A percentile compares a stretch with the other conserved stretches of the same genome.
Conservation (phyloP, 768 basidiomycete species). For the Suillus placidus region DNA sequence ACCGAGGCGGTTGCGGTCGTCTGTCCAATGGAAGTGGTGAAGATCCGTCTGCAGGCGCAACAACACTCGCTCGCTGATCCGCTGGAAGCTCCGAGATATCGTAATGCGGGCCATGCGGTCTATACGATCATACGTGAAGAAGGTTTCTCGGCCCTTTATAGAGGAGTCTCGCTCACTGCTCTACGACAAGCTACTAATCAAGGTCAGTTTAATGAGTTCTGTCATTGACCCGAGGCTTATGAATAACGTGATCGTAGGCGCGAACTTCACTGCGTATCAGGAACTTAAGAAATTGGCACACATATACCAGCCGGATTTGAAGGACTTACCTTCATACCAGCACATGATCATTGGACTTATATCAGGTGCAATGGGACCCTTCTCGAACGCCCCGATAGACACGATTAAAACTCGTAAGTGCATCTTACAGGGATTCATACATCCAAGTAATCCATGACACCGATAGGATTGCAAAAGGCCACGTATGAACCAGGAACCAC, state of each 20-base stretch:
- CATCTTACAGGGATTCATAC: constrained; percentile 5
- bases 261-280: constrained; percentile 98
- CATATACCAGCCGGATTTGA: constrained; percentile 73
- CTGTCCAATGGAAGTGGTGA: constrained; percentile 99
- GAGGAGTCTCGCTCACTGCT: constrained; percentile 93
- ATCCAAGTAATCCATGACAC: constrained; percentile 8
- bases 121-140: constrained; percentile 95
- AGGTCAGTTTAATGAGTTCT: constrained; percentile 46
- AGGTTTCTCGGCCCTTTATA: constrained; percentile 80
- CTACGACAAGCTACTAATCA: constrained; percentile 97
- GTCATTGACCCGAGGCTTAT: constrained; percentile 8
- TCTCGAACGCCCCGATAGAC: constrained; percentile 96
- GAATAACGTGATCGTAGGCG: constrained; percentile 50
- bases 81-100: constrained; percentile 88
- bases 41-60: constrained; percentile 97
- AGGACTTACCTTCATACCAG: constrained; percentile 89
- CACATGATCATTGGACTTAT: constrained; percentile 94
- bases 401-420: constrained; percentile 91
- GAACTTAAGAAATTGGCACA: constrained; percentile 89
- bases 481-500: constrained; percentile 72
- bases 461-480: constrained; percentile 81
- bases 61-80: constrained; percentile 97
- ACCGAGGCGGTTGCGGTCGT: constrained; percentile 95
- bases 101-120: constrained; percentile 96
- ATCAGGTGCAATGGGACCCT: constrained; percentile 97